Evolutionary conservation across 192 early-diverging fungal genomes (phyloP).

Genomic region (Backusella tarrabulga): DNA sequence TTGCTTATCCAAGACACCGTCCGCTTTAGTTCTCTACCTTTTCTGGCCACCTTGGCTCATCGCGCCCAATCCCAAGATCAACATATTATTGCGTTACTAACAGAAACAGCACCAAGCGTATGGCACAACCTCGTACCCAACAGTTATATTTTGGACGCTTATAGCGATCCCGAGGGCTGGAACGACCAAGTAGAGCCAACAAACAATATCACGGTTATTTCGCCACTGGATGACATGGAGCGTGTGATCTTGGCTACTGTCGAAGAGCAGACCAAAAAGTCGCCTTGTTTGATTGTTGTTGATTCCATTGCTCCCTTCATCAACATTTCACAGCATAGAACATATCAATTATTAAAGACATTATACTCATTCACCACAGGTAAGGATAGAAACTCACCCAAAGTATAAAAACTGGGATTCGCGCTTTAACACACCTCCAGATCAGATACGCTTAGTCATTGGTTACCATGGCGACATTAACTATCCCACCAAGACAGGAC

Average conservation of each 20-base stretch:
- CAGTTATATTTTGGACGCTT: constrained; percentile 23
- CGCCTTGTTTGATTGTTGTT: constrained; percentile 21
- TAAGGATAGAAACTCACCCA: not conserved
- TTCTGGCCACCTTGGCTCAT: constrained; percentile 8
- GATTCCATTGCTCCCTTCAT: constrained; percentile 30
- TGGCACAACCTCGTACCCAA: constrained; percentile 8
- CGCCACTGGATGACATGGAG: not conserved
- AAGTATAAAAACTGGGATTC: not conserved
- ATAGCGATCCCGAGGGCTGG: constrained; percentile 36
- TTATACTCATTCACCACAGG: constrained; percentile 27
- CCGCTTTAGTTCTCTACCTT: not conserved
- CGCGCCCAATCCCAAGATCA: constrained; percentile 13
- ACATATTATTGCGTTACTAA: constrained; percentile 15
- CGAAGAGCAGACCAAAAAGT: not conserved
- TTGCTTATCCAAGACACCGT: constrained; percentile 25
- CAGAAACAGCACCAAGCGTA: constrained; percentile 26
- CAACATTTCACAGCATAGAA: constrained; percentile 16
- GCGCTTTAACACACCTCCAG: not conserved
- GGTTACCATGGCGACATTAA: constrained; percentile 37
- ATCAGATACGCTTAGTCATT: constrained; percentile 29
- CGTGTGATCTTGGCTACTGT: not conserved
- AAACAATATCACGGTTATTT: not conserved
- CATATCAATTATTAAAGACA: constrained; percentile 27
- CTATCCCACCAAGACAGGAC: not conserved
- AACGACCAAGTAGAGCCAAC: not conserved